Base-by-base conservation (phyloP, 176 grass and related monocot species). In the Eleusine indica region DNA sequence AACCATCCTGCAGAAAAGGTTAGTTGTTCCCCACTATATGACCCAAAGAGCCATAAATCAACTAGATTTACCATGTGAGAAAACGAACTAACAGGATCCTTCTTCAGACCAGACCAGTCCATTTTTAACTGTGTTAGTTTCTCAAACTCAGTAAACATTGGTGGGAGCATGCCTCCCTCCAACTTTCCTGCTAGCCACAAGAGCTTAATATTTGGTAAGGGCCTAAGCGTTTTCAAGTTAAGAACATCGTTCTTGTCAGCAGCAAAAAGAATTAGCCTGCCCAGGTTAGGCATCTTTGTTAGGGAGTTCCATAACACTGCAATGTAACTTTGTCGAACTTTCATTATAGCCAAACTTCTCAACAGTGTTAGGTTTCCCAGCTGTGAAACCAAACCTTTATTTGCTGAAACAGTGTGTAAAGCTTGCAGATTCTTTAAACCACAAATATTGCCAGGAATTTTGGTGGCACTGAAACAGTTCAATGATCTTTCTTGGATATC, bases 61-160 rank as follows among this genome's bases (percentile, higher is more conserved):
- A 83, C 84, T 12, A 91, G 81, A 83, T 44, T 91, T 70, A 73
- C 32, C 57, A 85, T 75, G 17, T 76, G 77, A 72, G 42, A 87
- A 10, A 91, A 84, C 16, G 89, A 88, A 3, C 19, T 66, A 63
- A 91, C 43, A 80, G 85, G 89, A 85, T 88, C 89, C 44, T 85
- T 83, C 71, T 85, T 83, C 76, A 91, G 82, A 80, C 76, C 60
- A 53, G 76, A 87, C 71, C 82, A 87, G 51, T 47, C 39, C 51
- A 93, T 4, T 77, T 39, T 81, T 51, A 93, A 82, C 0, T 6
- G 5, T 21, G 39, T n/a, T 30, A 93, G 17, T 54, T 90, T 87
- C 22, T 68, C 22, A 44, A 81, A 77, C 37, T 70, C 56, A 44
- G n/a, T 17, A 52, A 87, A 84, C 57, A 82, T 77, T 0, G n/a